Evolutionary conservation across 2,329 filamentous ascomycete species (phyloP), one percentile per base, ranked within the genome.

Genomic region (Zymoseptoria ardabiliae): DNA sequence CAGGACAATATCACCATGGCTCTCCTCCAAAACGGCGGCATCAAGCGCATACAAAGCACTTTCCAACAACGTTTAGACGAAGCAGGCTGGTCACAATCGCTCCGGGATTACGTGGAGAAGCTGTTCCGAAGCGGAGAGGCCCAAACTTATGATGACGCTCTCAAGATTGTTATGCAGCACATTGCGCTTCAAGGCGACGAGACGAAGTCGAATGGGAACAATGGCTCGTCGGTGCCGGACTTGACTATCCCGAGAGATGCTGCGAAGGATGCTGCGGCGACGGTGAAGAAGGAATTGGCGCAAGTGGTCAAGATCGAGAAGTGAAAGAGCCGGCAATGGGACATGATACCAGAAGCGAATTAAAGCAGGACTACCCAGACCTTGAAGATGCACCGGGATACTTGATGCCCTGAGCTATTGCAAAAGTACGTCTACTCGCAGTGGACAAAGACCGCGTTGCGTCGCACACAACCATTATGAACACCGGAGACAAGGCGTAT

Each of bases 51-150:
- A 50, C 82, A 85, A 67, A 66, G 74, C 45, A 76, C 78, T 1
- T 76, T 86, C 23, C 75, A 79, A 60, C 77, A 82, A 66, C 78
- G 79, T 21, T 77, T 86, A 10, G 79, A 83, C 66, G 77, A 81
- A 56, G 73, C 76, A n/a, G 83, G 83, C 65, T 87, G 83, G 83
- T 80, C 81, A 50, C 78, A 82, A 65, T 76, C 76, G 25, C 76
- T 87, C 61, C 79, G 79, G 59, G 74, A 74, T 53, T 79, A 85
- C 61, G 77, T 83, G 19, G 78, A 79, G 53, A 76, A 81, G 58
- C 76, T 86, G 49, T 79, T 86, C 57, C 80, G 83, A 65, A 80
- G 78, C 23, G 82, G 82, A 53, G 79, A 82, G 57, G 82, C 80
- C 68, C 78, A 78, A 58, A 82, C 78, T 30, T 83, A 82, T 64